These are phyloP conservation scores for Agrocybe pediades DNA, from an alignment of 768 basidiomycete genomes.

Conservation along the genomic window DNA sequence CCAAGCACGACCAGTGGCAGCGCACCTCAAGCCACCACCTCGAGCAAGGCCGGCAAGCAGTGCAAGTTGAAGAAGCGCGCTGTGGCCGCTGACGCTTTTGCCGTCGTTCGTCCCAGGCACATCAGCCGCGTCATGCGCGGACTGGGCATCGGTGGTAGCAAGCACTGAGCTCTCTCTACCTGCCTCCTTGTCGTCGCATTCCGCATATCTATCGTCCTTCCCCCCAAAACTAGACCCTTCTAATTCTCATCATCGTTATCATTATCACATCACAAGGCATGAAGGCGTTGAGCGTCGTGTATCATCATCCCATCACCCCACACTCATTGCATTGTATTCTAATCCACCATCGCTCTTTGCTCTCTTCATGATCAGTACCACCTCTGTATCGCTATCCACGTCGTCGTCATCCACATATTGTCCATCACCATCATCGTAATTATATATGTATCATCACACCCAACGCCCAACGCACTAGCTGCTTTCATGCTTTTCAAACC, in stretches of 20 bases:
- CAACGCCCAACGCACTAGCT: too few species aligned
- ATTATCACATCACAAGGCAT: not conserved
- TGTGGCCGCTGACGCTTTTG: not conserved
- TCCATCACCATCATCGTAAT: too few species aligned
- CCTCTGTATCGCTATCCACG: too few species aligned
- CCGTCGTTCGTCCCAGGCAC: constrained; percentile 26
- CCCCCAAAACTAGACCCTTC: not conserved
- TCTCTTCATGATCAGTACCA: too few species aligned
- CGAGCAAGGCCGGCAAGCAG: constrained; percentile 6
- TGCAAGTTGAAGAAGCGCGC: constrained; percentile 22
- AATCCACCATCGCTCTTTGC: too few species aligned
- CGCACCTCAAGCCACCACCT: constrained; percentile 1
- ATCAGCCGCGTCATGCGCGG: constrained; percentile 37
- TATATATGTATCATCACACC: not conserved
- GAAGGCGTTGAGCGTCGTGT: not conserved
- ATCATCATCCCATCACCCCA: not conserved
- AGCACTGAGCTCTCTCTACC: constrained; percentile 9
- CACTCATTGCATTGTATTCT: too few species aligned
- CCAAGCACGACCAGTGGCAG: constrained; percentile 5
- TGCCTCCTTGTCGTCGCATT: not conserved
- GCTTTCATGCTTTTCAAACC: too few species aligned
- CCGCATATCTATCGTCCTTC: too few species aligned
- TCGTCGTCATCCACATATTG: too few species aligned
- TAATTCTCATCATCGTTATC: too few species aligned
- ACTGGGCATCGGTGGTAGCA: constrained; percentile 20